Evolutionary conservation across 2,329 filamentous ascomycete species (phyloP), one percentile per base, ranked within the genome.

Genomic region (Aureobasidium sp.): DNA sequence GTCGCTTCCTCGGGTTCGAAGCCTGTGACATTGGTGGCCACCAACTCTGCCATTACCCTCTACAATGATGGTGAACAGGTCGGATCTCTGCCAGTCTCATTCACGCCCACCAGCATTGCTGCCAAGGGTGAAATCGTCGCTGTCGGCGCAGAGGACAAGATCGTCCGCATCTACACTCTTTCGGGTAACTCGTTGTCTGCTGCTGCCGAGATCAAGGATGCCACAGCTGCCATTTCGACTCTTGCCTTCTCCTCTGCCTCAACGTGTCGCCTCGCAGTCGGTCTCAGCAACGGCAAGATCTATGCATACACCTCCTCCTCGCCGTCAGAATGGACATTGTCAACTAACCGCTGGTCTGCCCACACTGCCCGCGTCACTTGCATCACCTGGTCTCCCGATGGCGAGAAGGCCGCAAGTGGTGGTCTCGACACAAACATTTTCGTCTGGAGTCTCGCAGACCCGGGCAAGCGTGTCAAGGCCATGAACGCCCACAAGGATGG

Each of bases 401-500:
- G 88, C 14, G 88, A 87, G 24, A 89, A 91, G 71, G 87, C 92
- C 2, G 90, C 85, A 22, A 96, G 89, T 72, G 93, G 92, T 14
- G 88, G 85, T 49, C 77, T 99, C 54, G 94, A 99, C 73, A 97
- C 93, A 0, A 91, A 96, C 70, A 83, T 99, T 22, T 92, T 90
- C 72, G 86, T 96, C 33, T 99, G 94, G 91, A 96, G 90, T 72
- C 75, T 97, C 61, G 77, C 79, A 47, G 89, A 90, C 71, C 93
- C 93, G 0, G 91, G 90, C 2, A 89, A 89, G 74, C 83, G 93
- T 67, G 83, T 95, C 67, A 93, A 94, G 78, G 87, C 86, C 15
- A 77, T 85, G 24, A 96, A 96, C 71, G 91, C 93, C 54, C 94
- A 99, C 77, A 97, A 97, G 77, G 94, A 97, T 71, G 94, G 94